Evolutionary conservation across 2,329 filamentous ascomycete genomes (phyloP).

Genomic region (Ceratocystis variospora): DNA sequence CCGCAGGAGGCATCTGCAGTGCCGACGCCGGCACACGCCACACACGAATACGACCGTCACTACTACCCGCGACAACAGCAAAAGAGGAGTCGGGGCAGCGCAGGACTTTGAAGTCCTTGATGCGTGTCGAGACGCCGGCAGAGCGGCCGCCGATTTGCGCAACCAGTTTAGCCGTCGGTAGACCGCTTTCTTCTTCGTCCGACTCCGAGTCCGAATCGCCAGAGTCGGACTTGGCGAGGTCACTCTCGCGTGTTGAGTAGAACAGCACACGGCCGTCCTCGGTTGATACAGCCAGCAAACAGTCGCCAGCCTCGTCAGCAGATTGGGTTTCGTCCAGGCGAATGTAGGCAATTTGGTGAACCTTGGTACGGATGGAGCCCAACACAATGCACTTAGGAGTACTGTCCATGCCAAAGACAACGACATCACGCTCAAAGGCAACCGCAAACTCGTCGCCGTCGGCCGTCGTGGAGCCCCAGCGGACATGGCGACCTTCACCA

Average conservation of each 20-base stretch:
- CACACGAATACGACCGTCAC: slow-evolving; percentile 70
- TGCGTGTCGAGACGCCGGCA: slow-evolving; percentile 51
- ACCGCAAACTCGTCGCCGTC: slow-evolving; percentile 74
- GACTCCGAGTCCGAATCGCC: slow-evolving; percentile 17
- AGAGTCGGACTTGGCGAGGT: slow-evolving; percentile 28
- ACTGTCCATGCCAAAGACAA: slow-evolving; percentile 82
- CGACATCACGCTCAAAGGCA: slow-evolving; percentile 69
- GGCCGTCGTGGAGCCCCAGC: slow-evolving; percentile 60
- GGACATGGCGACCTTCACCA: slow-evolving; percentile 70
- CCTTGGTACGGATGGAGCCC: slow-evolving; percentile 55
- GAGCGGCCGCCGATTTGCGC: slow-evolving; percentile 67
- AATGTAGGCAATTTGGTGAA: slow-evolving; percentile 71
- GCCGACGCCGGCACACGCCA: slow-evolving; percentile 48
- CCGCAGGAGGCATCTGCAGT: slow-evolving; percentile 13
- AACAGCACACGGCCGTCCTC: slow-evolving; percentile 83
- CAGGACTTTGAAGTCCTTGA: slow-evolving; percentile 78
- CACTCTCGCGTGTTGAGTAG: slow-evolving; percentile 51
- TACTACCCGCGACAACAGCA: slow-evolving; percentile 61
- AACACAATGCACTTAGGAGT: slow-evolving; percentile 62
- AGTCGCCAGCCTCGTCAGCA: slow-evolving; percentile 25
- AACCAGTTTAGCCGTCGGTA: slow-evolving; percentile 50
- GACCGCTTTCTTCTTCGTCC: slow-evolving; percentile 23
- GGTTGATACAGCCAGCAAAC: slow-evolving; percentile 62
- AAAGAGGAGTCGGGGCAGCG: slow-evolving; percentile 30
- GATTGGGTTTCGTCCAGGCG: slow-evolving; percentile 37